phyloP scores from a whole-genome alignment of 1,284 basidiomycete species.

The Trichosporon sp. region DNA sequence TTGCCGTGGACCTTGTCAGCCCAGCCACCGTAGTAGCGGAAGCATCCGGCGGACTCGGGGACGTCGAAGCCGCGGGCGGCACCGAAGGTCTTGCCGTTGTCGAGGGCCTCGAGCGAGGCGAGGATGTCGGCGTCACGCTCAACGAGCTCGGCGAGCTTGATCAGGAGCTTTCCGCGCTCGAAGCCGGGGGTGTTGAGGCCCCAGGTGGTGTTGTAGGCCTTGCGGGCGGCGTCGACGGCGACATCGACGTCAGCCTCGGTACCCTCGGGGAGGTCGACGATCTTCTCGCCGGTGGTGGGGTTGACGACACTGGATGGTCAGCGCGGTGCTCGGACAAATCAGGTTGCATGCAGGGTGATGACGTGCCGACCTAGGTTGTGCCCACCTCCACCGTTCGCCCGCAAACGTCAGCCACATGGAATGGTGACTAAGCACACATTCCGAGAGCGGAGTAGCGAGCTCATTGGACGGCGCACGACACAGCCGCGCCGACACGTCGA shows the following conservation, averaged over 20 bases:
- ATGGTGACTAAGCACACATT: slow-evolving; percentile 7
- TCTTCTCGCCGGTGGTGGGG: slow-evolving; percentile 73
- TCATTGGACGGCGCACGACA: neutral
- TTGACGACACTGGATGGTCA: slow-evolving; percentile 67
- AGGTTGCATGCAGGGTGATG: neutral
- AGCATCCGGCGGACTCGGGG: slow-evolving; percentile 62
- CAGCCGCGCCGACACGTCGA: neutral
- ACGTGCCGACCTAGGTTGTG: neutral
- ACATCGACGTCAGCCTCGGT: slow-evolving; percentile 69
- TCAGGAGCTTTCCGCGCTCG: slow-evolving; percentile 65
- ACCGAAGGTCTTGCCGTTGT: slow-evolving; percentile 71
- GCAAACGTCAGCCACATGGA: slow-evolving; percentile 3
- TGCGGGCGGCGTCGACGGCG: slow-evolving; percentile 75
- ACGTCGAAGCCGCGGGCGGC: slow-evolving; percentile 76
- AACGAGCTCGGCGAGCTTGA: slow-evolving; percentile 74
- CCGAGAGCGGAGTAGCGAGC: neutral
- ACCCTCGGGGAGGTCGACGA: slow-evolving; percentile 70
- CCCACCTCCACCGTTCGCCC: neutral
- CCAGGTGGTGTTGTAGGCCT: slow-evolving; percentile 75
- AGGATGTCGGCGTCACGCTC: slow-evolving; percentile 72
- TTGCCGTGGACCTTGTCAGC: slow-evolving; percentile 83
- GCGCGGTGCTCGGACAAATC: neutral
- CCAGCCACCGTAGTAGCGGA: slow-evolving; percentile 65
- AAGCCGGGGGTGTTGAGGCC: slow-evolving; percentile 63
- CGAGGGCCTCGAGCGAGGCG: slow-evolving; percentile 75